These are phyloP conservation scores for Suillus spraguei DNA, from an alignment of 768 basidiomycete species.

Conservation along the genomic window DNA sequence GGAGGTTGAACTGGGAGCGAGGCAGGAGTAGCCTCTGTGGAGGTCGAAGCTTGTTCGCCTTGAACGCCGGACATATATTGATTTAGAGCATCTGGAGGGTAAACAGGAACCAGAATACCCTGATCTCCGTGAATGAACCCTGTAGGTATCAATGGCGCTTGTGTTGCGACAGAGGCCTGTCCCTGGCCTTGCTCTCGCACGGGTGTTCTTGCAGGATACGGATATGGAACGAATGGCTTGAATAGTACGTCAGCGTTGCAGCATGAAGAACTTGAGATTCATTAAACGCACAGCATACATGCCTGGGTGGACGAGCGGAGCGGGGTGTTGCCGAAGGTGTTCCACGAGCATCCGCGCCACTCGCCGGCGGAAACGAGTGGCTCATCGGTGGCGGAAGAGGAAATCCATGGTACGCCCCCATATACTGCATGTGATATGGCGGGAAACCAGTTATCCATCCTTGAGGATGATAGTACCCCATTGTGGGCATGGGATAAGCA, in stretches of 20 bases:
- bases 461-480: slow-evolving; percentile 48
- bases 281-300: slow-evolving; percentile 49
- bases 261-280: background rate
- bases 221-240: slow-evolving; percentile 55
- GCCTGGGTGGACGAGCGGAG: slow-evolving; percentile 42
- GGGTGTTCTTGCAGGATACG: slow-evolving; percentile 39
- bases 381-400: slow-evolving; percentile 32
- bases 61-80: slow-evolving; percentile 62
- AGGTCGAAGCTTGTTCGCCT: slow-evolving; percentile 23
- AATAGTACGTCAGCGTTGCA: slow-evolving; percentile 15
- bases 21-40: slow-evolving; percentile 19
- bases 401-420: slow-evolving; percentile 50
- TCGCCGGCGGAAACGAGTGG: slow-evolving; percentile 31
- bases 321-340: slow-evolving; percentile 31
- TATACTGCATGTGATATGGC: slow-evolving; percentile 55
- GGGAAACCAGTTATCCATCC: slow-evolving; percentile 58
- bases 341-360: slow-evolving; percentile 42
- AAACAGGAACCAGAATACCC: slow-evolving; percentile 71
- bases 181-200: slow-evolving; percentile 17
- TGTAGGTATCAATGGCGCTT: slow-evolving; percentile 63
- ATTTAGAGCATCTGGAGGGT: slow-evolving; percentile 69
- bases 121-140: slow-evolving; percentile 76
- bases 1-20: slow-evolving; percentile 32
- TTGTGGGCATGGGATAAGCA: slow-evolving; percentile 42
- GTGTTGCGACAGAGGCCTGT: slow-evolving; percentile 25